Base-by-base conservation (phyloP, 2,329 filamentous ascomycete species). In the Exophiala sp. region DNA sequence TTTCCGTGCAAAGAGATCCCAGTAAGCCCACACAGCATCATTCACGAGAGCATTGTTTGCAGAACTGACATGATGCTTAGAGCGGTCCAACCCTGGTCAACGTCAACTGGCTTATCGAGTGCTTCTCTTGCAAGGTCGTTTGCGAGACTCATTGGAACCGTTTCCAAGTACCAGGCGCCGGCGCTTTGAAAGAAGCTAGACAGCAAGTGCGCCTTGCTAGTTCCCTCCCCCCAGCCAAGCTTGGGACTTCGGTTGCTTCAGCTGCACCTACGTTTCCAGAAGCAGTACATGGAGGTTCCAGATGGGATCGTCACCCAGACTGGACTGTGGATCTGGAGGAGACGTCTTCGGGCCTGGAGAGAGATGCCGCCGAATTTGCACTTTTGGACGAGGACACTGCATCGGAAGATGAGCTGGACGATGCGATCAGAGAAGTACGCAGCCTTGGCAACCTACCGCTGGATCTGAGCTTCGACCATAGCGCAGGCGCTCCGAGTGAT, bases 71-170 rank as follows among this genome's bases (percentile, higher is more conserved):
- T 19, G 32, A 11, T 39, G 13, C 10, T 10, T 27, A 50, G 52
- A 43, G 39, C 13, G 8, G 27, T 18, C 46, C 22, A 8, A 29
- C 22, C 11, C 14, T 52, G 23, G 82, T 89, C 9, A 84, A 82
- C 50, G 82, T 86, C 42, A 70, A 73, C 0, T 91, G 85, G 59
- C 79, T 83, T 0, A 69, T 83, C 1, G 84, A 89, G 48, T 89
- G 85, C 56, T 75, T 87, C 30, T 68, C 70, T 29, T 81, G 79
- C 55, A 70, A 73, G 4, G 67, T 68, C 1, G 55, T 88, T 1
- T 66, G 87, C 13, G 80, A 86, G 55, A 73, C 77, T 3, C 68
- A 68, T 2, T 79, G 82, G 58, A 65, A 66, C 21, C 77, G 78
- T 40, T 93, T 88, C 61, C 68, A 64, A 51, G 73, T 86, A 10